phyloP scores from a whole-genome alignment of 2,329 filamentous ascomycete genomes.

The Ophiostoma ulmi region DNA sequence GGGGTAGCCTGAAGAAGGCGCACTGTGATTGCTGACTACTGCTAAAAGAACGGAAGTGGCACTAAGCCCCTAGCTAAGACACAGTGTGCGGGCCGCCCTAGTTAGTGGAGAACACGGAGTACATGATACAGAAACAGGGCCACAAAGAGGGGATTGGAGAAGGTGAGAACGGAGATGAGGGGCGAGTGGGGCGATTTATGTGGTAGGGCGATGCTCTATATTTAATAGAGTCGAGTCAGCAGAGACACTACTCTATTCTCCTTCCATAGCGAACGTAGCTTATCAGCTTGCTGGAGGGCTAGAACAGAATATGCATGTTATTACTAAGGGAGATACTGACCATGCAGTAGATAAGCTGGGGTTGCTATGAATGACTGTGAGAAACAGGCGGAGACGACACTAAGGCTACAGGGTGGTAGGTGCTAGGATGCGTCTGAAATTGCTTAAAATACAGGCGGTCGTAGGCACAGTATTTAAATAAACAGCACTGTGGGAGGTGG shows the following conservation, averaged over 20 bases:
- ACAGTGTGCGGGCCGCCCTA: constrained; percentile 2
- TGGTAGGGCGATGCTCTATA: constrained; percentile 3
- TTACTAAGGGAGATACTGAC: background rate
- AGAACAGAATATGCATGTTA: background rate
- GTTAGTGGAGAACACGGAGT: constrained; percentile 10
- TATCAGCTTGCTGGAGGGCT: background rate
- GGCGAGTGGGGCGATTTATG: constrained; percentile 1
- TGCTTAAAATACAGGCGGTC: background rate
- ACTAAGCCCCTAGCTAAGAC: constrained; percentile 13
- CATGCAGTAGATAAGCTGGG: background rate
- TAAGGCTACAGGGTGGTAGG: background rate
- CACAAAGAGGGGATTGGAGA: constrained; percentile 10
- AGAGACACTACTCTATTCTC: background rate
- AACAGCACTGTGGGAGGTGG: background rate
- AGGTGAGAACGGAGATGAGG: constrained; percentile 3
- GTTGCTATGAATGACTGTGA: background rate
- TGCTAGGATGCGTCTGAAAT: background rate
- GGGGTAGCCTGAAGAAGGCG: background rate
- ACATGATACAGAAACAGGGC: constrained; percentile 6
- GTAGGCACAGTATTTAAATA: background rate
- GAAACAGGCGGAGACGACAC: background rate
- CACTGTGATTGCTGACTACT: constrained; percentile 2
- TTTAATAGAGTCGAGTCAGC: background rate
- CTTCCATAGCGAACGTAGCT: background rate
- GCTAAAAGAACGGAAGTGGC: background rate